A percentile compares a stretch with the other conserved stretches of the same genome.
phyloP scores from a whole-genome alignment of 768 basidiomycete species.

The button mushroom (Agaricus bisporus) region DNA sequence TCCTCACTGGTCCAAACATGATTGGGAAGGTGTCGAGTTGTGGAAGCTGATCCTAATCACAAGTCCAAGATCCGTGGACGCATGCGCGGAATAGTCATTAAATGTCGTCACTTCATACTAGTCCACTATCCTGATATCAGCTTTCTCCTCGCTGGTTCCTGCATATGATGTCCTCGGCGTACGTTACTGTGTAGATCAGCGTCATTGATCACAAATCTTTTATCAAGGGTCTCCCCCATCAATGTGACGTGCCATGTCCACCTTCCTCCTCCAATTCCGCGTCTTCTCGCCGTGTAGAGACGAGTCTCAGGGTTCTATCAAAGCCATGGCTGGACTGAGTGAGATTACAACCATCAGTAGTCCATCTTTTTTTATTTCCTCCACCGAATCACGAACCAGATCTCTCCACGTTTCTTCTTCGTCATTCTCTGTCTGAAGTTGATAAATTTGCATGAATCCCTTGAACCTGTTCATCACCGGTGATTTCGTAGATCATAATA shows the following conservation, averaged over 20 bases:
- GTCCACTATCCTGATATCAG: not conserved
- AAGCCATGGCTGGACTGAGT: constrained; percentile 69
- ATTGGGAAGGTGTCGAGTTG: constrained; percentile 81
- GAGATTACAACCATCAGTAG: not conserved
- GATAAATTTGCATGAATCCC: constrained; percentile 79
- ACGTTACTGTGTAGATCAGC: constrained; percentile 3
- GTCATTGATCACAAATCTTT: constrained; percentile 1
- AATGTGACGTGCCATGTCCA: constrained; percentile 1
- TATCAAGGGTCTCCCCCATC: constrained; percentile 7
- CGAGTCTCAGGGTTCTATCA: constrained; percentile 57
- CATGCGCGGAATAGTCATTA: constrained; percentile 7
- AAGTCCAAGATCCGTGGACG: constrained; percentile 10
- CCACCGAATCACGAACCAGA: constrained; percentile 40
- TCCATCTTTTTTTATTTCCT: not conserved
- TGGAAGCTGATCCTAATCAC: constrained; percentile 49
- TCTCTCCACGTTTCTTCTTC: constrained; percentile 84
- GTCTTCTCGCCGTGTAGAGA: constrained; percentile 51
- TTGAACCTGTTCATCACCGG: constrained; percentile 44
- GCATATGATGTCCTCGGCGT: constrained; percentile 8
- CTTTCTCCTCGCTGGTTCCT: constrained; percentile 5
- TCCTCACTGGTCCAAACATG: constrained; percentile 53
- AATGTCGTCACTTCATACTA: constrained; percentile 8
- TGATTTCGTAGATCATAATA: not conserved
- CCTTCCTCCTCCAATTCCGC: constrained; percentile 19
- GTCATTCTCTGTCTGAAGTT: constrained; percentile 80